Evolutionary conservation across 1,139 yeast species (phyloP), one percentile per base, ranked within the genome.

Genomic region (Scheffersomyces parashehatae): DNA sequence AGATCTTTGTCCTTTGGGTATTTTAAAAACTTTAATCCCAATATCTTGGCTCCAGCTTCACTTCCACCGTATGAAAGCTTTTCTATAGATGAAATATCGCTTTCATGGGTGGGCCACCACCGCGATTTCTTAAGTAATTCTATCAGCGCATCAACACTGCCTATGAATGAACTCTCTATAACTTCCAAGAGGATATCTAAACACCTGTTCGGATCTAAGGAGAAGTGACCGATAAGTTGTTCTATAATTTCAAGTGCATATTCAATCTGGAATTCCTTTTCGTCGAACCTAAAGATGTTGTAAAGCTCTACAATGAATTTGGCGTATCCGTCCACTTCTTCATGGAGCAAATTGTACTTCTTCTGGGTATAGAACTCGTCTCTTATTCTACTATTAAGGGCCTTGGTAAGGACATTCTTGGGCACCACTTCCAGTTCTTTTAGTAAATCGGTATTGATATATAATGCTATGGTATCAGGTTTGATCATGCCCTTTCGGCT

Each of bases 311-410:
- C 75, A 0, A 83, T 64, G 32, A 88, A 67, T 54, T 84, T 83
- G 12, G 96, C 66, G 63, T 81, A 93, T 1, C 98, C 99, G 59
- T 85, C 93, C 12, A 82, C 68, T 52, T 87, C 87, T 62, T 91
- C 97, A 43, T 83, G 80, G n/a, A 88, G 56, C 28, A 90, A 65
- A 48, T 88, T 88, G 65, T 70, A 90, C 48, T 87, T 82, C 55
- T 79, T 82, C 47, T 87, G 88, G 31, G 89, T 83, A 60, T 83
- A 87, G 51, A 81, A 57, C 67, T 79, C 69, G 60, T 81, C 68
- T 65, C 84, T 64, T 31, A 77, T 69, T 14, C 71, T 60, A 46
- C 75, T 65, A 50, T 79, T 71, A 59, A 77, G 59, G 40, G 68
- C 69, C 38, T 72, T 69, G 35, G 64, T 62, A 31, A 70, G 64